phyloP scores from a whole-genome alignment of 805 yeast genomes.

The Candida schatavii region DNA sequence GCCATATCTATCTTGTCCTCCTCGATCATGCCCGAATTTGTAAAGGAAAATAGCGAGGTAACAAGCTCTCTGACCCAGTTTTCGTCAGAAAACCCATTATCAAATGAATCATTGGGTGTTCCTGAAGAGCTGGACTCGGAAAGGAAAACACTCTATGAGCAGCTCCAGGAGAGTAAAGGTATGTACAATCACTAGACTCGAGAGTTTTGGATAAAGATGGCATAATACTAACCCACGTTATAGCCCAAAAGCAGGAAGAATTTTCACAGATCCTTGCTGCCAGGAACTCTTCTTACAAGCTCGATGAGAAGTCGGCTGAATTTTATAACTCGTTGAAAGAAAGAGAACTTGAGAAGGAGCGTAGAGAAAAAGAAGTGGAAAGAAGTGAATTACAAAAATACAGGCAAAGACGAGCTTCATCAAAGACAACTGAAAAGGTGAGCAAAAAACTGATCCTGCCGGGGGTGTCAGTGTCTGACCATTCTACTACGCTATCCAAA shows the following conservation, averaged over 20 bases:
- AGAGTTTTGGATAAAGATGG: neutral
- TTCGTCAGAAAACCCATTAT: neutral
- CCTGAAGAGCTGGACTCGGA: conserved; percentile 17
- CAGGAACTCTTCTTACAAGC: conserved; percentile 39
- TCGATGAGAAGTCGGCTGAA: conserved; percentile 33
- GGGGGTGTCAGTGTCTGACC: too few species aligned
- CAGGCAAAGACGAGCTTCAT: neutral
- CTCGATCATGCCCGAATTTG: conserved; percentile 12
- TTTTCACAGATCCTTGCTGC: conserved; percentile 26
- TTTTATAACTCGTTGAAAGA: conserved; percentile 29
- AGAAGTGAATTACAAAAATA: conserved; percentile 16
- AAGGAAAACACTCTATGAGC: conserved; percentile 42
- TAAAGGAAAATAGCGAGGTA: conserved; percentile 9
- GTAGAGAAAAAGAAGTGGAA: conserved; percentile 19
- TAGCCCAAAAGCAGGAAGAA: conserved; percentile 32
- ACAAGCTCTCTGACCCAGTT: neutral
- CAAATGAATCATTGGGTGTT: neutral
- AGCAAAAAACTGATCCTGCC: too few species aligned
- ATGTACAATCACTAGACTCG: conserved; percentile 18
- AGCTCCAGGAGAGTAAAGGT: conserved; percentile 39
- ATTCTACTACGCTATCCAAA: too few species aligned
- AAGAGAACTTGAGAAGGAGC: conserved; percentile 17
- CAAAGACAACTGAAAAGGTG: too few species aligned
- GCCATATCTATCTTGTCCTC: too few species aligned
- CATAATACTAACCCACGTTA: neutral